phyloP scores from a whole-genome alignment of 2,329 filamentous ascomycete species.

The Raffaelea albimanens region DNA sequence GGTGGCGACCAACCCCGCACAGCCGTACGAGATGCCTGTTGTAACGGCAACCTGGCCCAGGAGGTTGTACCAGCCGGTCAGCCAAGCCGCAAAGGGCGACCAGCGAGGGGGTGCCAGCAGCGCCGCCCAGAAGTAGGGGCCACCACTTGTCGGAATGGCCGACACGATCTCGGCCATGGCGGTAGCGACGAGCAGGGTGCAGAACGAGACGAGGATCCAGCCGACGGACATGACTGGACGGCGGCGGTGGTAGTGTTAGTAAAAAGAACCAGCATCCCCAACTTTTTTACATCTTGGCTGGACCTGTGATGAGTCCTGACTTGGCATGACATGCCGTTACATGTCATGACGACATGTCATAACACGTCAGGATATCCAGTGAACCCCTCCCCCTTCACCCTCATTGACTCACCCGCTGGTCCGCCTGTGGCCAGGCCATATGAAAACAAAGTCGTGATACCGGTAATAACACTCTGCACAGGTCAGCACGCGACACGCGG shows the following conservation, averaged over 20 bases:
- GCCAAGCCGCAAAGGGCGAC: constrained; percentile 28
- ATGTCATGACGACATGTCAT: too few species aligned
- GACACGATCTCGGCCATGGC: constrained; percentile 52
- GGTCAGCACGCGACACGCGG: neutral
- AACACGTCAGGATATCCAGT: too few species aligned
- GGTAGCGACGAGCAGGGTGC: constrained; percentile 43
- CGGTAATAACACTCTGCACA: constrained; percentile 45
- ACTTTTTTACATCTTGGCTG: too few species aligned
- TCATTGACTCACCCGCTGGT: constrained; percentile 29
- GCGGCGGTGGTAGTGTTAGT: neutral
- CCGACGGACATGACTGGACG: constrained; percentile 40
- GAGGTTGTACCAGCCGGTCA: constrained; percentile 33
- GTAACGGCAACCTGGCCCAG: constrained; percentile 32
- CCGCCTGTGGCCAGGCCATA: constrained; percentile 48
- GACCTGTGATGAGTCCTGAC: too few species aligned
- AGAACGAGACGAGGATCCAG: constrained; percentile 45
- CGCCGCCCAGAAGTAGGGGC: constrained; percentile 52
- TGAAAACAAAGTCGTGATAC: constrained; percentile 47
- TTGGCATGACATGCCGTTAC: too few species aligned
- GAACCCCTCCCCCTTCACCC: too few species aligned
- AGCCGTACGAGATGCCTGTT: constrained; percentile 31
- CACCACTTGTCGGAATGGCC: constrained; percentile 48
- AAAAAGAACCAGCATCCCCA: neutral
- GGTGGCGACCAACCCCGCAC: constrained; percentile 27
- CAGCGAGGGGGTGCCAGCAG: constrained; percentile 39